A percentile compares a stretch with the other conserved stretches of the same genome.
These are phyloP conservation scores for Cyberlindnera meyerae DNA, from an alignment of 805 yeast genomes.

Conservation along the genomic window DNA sequence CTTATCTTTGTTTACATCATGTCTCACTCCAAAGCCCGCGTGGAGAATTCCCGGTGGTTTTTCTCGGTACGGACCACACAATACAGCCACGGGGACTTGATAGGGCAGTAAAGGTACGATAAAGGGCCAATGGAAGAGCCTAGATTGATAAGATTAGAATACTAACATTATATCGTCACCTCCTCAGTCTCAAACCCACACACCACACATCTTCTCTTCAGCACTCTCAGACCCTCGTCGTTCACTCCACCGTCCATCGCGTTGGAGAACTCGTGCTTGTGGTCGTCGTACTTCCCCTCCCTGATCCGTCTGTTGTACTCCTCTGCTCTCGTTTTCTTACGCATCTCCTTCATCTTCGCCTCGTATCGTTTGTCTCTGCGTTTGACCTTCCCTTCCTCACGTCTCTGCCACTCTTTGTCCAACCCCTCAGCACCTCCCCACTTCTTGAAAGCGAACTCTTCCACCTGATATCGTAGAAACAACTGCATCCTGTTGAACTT, in stretches of 20 bases:
- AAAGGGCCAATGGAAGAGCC: too few species aligned
- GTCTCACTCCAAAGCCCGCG: too few species aligned
- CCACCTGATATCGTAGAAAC: conserved; percentile 87
- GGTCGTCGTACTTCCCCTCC: conserved; percentile 54
- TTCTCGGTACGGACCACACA: too few species aligned
- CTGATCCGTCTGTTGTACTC: conserved; percentile 70
- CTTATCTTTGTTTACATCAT: conserved; percentile 1
- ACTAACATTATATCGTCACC: conserved; percentile 29
- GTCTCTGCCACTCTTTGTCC: conserved; percentile 86
- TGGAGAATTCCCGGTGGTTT: too few species aligned
- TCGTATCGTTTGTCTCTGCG: conserved; percentile 78
- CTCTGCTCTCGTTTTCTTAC: conserved; percentile 89
- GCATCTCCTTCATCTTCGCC: conserved; percentile 77
- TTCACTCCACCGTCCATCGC: conserved; percentile 42
- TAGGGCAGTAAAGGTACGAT: too few species aligned
- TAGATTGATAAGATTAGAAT: too few species aligned
- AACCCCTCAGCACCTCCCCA: conserved; percentile 91
- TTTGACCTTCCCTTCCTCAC: conserved; percentile 67
- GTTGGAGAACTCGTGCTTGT: conserved; percentile 71
- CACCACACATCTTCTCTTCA: conserved; percentile 60
- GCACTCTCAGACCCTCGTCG: conserved; percentile 36
- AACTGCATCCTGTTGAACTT: conserved; percentile 91
- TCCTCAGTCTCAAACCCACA: conserved; percentile 89
- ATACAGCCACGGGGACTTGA: too few species aligned
- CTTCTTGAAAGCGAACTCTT: conserved; percentile 83